Evolutionary conservation across 805 yeast species (phyloP).

Genomic region (Cyberlindnera nakhonratchasimensis): DNA sequence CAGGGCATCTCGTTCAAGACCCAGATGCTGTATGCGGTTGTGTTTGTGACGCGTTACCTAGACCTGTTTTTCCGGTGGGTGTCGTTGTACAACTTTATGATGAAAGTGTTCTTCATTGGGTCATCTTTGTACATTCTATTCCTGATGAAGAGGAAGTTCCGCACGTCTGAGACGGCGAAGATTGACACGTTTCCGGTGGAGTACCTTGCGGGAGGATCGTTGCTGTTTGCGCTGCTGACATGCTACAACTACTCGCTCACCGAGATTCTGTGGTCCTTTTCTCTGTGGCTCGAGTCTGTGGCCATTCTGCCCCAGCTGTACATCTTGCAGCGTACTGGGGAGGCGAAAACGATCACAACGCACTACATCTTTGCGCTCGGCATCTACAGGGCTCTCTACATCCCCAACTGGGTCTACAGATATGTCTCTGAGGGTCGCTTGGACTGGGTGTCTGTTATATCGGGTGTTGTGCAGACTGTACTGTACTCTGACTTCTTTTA

Average conservation of each 20-base stretch:
- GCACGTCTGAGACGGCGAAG: conserved; percentile 47
- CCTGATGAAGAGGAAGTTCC: conserved; percentile 60
- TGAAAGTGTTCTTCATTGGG: conserved; percentile 79
- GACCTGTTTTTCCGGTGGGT: conserved; percentile 42
- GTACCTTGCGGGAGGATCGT: conserved; percentile 64
- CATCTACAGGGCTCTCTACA: conserved; percentile 79
- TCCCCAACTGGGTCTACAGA: conserved; percentile 95
- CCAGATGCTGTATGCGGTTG: conserved; percentile 72
- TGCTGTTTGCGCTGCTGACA: conserved; percentile 57
- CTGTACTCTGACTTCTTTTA: conserved; percentile 95
- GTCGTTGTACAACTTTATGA: conserved; percentile 69
- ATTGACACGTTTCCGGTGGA: conserved; percentile 73
- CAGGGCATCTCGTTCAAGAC: conserved; percentile 89
- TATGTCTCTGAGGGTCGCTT: conserved; percentile 57
- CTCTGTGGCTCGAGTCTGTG: conserved; percentile 88
- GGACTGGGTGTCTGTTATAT: conserved; percentile 66
- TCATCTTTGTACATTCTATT: conserved; percentile 74
- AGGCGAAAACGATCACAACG: conserved; percentile 80
- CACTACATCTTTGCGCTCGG: conserved; percentile 96
- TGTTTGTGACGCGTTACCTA: conserved; percentile 69
- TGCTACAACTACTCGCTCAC: conserved; percentile 57
- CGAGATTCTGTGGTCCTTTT: conserved; percentile 82
- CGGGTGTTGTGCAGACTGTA: conserved; percentile 84
- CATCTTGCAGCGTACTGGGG: conserved; percentile 84
- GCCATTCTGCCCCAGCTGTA: conserved; percentile 92